Conservation (phyloP, 2,329 filamentous ascomycete genomes). For the Aspergillus brasiliensis region DNA sequence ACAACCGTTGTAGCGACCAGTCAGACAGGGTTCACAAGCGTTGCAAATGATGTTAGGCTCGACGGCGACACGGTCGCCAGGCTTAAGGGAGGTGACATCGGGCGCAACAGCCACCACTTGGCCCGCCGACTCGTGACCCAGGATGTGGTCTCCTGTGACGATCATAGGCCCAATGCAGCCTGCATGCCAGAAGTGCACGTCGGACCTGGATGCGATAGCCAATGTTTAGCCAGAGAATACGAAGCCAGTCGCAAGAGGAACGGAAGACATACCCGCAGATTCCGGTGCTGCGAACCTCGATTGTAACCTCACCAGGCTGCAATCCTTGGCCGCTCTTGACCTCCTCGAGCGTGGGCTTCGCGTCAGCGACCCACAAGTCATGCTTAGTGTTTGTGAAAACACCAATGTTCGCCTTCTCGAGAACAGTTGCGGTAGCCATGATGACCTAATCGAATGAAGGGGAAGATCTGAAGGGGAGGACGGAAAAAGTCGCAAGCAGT, state of each 20-base stretch:
- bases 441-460: slow-evolving; percentile 7
- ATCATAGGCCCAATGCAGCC: slow-evolving; percentile 97
- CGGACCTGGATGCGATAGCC: slow-evolving; percentile 60
- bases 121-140: slow-evolving; percentile 88
- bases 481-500: slow-evolving; percentile 3
- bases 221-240: slow-evolving; percentile 12
- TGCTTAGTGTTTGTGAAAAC: slow-evolving; percentile 94
- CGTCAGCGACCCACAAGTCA: slow-evolving; percentile 83
- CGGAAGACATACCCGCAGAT: slow-evolving; percentile 75
- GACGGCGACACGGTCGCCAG: slow-evolving; percentile 88
- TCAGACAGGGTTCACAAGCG: slow-evolving; percentile 86
- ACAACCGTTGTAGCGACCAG: slow-evolving; percentile 94
- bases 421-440: slow-evolving; percentile 39
- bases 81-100: slow-evolving; percentile 73
- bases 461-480: slow-evolving; percentile 3
- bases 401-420: slow-evolving; percentile 83
- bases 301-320: slow-evolving; percentile 79
- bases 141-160: slow-evolving; percentile 82
- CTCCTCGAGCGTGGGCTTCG: slow-evolving; percentile 73
- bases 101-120: slow-evolving; percentile 72
- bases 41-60: slow-evolving; percentile 94
- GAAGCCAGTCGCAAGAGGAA: background rate
- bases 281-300: slow-evolving; percentile 90
- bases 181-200: slow-evolving; percentile 96
- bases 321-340: slow-evolving; percentile 69